Conservation (phyloP, 2,329 filamentous ascomycete genomes). For the Pseudogymnoascus sp. region DNA sequence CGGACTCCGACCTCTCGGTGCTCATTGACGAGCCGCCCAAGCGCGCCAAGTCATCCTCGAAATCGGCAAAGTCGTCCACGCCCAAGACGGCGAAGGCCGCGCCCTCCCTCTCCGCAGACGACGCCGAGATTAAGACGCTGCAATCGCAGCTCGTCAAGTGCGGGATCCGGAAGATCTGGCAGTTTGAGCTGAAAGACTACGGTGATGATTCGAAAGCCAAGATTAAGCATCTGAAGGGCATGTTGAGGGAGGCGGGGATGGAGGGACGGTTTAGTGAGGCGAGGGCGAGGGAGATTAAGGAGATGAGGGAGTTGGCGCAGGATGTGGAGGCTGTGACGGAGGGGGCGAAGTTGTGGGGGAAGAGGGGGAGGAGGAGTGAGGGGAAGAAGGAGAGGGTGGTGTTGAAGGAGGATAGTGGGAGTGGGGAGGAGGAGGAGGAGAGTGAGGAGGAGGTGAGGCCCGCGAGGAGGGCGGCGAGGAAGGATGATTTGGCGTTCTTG, state of each 20-base stretch:
- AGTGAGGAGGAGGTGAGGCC: constrained; percentile 18
- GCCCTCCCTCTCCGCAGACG: constrained; percentile 47
- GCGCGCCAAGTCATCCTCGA: constrained; percentile 31
- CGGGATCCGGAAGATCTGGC: constrained; percentile 88
- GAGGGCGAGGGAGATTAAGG: constrained; percentile 80
- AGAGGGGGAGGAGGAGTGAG: constrained; percentile 25
- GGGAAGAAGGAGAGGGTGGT: constrained; percentile 23
- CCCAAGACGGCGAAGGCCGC: constrained; percentile 24
- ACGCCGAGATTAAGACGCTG: constrained; percentile 77
- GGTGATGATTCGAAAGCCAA: constrained; percentile 66
- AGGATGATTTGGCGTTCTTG: constrained; percentile 54
- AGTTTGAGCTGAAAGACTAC: constrained; percentile 69
- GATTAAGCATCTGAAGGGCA: constrained; percentile 68
- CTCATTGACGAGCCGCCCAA: constrained; percentile 70
- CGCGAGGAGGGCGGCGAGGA: constrained; percentile 23
- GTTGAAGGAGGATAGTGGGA: constrained; percentile 33
- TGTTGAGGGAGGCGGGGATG: constrained; percentile 81
- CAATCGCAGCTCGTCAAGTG: constrained; percentile 85
- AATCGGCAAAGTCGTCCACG: constrained; percentile 29
- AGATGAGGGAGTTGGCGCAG: constrained; percentile 71
- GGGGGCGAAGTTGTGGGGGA: constrained; percentile 72
- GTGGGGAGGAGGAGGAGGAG: constrained; percentile 20
- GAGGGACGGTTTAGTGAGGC: constrained; percentile 78
- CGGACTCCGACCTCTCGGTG: constrained; percentile 58
- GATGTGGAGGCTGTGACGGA: constrained; percentile 81